Conservation (phyloP, 805 yeast species). For the Saccharomycodes ludwigii region DNA sequence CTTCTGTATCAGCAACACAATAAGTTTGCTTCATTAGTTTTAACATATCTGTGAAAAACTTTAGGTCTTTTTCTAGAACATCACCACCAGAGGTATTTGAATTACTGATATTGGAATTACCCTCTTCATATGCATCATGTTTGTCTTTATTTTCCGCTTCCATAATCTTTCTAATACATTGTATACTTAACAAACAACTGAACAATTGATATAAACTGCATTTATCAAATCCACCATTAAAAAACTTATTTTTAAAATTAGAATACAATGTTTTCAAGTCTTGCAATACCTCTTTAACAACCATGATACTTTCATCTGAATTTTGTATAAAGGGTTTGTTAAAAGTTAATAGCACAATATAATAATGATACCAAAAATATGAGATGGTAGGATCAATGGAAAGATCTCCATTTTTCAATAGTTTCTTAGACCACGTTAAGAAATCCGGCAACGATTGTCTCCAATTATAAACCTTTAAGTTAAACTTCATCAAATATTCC, state of each 20-base stretch:
- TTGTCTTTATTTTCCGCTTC: constrained; percentile 1
- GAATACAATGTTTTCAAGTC: constrained; percentile 19
- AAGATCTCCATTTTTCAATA: constrained; percentile 30
- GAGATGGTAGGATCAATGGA: constrained; percentile 39
- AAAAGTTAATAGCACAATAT: constrained; percentile 43
- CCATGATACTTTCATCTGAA: constrained; percentile 16
- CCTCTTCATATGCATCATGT: not conserved
- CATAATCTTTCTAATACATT: constrained; percentile 16
- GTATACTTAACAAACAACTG: constrained; percentile 21
- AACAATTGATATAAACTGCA: constrained; percentile 22
- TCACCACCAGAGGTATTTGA: constrained; percentile 3
- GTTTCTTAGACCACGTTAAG: constrained; percentile 34
- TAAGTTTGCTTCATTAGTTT: constrained; percentile 5
- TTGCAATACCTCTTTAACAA: constrained; percentile 18
- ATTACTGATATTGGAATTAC: not conserved
- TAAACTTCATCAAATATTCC: constrained; percentile 29
- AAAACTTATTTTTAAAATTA: constrained; percentile 17
- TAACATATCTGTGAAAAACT: constrained; percentile 17
- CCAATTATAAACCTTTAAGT: constrained; percentile 41
- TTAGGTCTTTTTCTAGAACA: constrained; percentile 9
- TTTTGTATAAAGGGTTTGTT: constrained; percentile 48
- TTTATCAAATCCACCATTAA: constrained; percentile 11
- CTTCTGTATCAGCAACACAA: constrained; percentile 3
- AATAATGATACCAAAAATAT: constrained; percentile 44
- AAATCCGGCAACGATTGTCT: constrained; percentile 34